These are phyloP conservation scores for Fusarium pininemorale DNA, from an alignment of 2,329 filamentous ascomycete species.

Conservation along the genomic window DNA sequence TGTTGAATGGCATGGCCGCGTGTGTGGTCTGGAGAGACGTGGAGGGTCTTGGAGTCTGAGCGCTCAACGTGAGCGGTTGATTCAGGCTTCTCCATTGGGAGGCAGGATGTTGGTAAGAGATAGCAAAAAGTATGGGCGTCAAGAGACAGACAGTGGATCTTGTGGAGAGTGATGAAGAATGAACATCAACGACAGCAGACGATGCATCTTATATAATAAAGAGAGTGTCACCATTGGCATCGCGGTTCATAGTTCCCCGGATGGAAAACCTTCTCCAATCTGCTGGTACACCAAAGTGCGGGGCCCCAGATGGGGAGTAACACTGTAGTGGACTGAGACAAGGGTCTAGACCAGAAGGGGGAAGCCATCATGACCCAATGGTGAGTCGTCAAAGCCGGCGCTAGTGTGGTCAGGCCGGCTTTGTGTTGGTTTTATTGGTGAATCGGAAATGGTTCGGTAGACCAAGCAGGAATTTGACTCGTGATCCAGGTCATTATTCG, in stretches of 20 bases:
- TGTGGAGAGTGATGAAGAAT: background rate
- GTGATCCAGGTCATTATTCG: background rate
- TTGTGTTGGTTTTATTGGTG: background rate
- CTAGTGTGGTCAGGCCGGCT: too few species aligned
- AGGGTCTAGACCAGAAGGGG: background rate
- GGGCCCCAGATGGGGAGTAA: conserved; percentile 11
- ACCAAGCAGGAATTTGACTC: background rate
- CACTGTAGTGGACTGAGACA: too few species aligned
- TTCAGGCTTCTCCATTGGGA: conserved; percentile 14
- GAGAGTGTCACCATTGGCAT: background rate
- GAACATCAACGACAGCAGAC: too few species aligned
- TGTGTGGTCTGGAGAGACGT: background rate
- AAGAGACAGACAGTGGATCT: background rate
- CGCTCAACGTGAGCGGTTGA: conserved; percentile 15
- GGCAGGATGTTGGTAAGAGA: background rate
- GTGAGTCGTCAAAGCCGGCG: background rate
- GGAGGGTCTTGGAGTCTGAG: background rate
- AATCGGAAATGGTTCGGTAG: background rate
- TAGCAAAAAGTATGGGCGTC: background rate
- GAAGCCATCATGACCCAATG: background rate
- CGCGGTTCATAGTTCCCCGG: background rate
- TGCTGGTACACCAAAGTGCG: conserved; percentile 1
- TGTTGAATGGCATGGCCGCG: conserved; percentile 44
- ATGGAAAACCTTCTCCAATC: conserved; percentile 3
- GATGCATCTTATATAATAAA: background rate